A percentile compares a stretch with the other conserved stretches of the same genome.
These are phyloP conservation scores for Rhizomucor pusillus DNA, from an alignment of 371 early-diverging fungal species.

Conservation along the genomic window DNA sequence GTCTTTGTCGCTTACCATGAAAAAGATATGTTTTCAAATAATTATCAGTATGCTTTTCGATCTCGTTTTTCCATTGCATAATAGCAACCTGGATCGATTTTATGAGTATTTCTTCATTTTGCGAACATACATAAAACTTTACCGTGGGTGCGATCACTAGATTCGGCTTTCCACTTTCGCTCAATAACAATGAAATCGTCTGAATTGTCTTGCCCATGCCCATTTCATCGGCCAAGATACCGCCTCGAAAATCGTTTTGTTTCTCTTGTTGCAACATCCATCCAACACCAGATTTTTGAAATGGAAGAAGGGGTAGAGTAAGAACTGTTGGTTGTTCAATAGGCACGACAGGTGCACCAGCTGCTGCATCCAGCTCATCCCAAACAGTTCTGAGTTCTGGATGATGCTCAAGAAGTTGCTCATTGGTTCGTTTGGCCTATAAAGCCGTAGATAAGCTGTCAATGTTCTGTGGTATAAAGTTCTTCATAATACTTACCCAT, in stretches of 20 bases:
- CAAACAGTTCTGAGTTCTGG: constrained; percentile 69
- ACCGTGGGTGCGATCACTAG: constrained; percentile 85
- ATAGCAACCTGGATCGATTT: constrained; percentile 64
- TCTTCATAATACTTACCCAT: too few species aligned
- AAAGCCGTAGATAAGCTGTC: background rate
- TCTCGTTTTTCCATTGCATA: constrained; percentile 87
- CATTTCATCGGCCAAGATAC: constrained; percentile 93
- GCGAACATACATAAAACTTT: constrained; percentile 4
- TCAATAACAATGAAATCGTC: constrained; percentile 82
- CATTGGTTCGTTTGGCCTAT: constrained; percentile 20
- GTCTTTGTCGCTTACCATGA: constrained; percentile 55
- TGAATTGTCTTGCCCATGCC: constrained; percentile 99
- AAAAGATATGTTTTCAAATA: constrained; percentile 65
- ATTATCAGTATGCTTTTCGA: constrained; percentile 67
- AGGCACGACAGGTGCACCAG: constrained; percentile 26
- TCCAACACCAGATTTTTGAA: constrained; percentile 82
- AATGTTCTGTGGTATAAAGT: too few species aligned
- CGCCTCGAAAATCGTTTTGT: constrained; percentile 66
- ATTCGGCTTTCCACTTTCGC: constrained; percentile 68
- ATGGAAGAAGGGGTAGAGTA: constrained; percentile 80
- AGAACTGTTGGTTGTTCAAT: constrained; percentile 71
- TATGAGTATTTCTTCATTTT: background rate
- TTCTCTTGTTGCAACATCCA: constrained; percentile 84
- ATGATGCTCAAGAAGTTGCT: constrained; percentile 42
- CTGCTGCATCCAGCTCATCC: constrained; percentile 59